Conservation (phyloP, 495 filamentous ascomycete species). For the Rhypophila decipiens region DNA sequence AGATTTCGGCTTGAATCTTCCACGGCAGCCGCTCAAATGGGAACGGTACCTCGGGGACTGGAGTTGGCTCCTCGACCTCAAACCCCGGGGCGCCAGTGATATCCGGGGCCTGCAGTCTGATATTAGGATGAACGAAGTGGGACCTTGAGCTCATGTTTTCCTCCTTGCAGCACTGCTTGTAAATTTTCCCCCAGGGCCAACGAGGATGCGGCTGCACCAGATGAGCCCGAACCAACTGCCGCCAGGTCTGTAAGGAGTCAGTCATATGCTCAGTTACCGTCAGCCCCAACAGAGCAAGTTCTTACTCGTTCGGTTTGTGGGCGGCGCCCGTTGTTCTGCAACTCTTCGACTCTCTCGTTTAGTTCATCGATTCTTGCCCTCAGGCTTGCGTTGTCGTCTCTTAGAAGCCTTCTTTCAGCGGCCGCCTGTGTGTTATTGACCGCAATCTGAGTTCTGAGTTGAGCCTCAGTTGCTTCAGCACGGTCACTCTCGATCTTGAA, state of each 20-base stretch:
- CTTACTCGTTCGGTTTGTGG: background rate
- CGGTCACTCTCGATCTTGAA: too few species aligned
- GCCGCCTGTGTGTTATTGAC: too few species aligned
- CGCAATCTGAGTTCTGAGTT: too few species aligned
- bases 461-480: too few species aligned
- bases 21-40: conserved; percentile 24
- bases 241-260: conserved; percentile 1
- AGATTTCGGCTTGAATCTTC: conserved; percentile 23
- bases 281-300: background rate
- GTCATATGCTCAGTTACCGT: background rate
- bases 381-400: background rate
- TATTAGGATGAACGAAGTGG: conserved; percentile 20
- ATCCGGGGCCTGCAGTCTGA: conserved; percentile 7
- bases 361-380: background rate
- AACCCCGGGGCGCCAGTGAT: background rate
- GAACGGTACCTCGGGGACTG: conserved; percentile 2
- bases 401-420: too few species aligned
- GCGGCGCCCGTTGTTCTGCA: background rate
- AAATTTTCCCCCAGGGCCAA: conserved; percentile 1
- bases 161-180: conserved; percentile 20
- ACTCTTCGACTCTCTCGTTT: background rate
- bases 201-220: too few species aligned
- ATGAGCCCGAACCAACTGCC: background rate
- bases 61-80: background rate
- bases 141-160: conserved; percentile 27